A percentile compares a stretch with the other conserved stretches of the same genome.
These are phyloP conservation scores for Polytrichum formosum DNA, from an alignment of 225 moss, liverwort and hornwort species.

Conservation along the genomic window DNA sequence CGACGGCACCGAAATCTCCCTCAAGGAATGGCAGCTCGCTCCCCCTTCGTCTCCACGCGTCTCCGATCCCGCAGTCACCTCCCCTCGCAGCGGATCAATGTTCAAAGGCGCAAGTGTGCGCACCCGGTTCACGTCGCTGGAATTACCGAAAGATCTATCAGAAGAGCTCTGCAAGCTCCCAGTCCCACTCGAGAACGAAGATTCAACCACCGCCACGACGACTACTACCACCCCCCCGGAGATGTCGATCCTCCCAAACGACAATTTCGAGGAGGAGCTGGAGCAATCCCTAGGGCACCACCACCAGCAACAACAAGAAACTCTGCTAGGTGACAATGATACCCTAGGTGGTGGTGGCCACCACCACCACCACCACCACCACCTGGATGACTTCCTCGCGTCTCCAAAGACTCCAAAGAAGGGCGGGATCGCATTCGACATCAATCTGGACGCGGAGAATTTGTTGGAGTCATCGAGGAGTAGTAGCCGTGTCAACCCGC, in stretches of 20 bases:
- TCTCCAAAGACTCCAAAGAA: background rate
- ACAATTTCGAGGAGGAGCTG: too few species aligned
- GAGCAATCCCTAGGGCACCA: too few species aligned
- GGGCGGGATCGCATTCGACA: conserved; percentile 34
- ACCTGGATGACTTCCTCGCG: background rate
- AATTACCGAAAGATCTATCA: conserved; percentile 1
- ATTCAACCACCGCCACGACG: background rate
- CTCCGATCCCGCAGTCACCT: background rate
- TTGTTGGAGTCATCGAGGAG: conserved; percentile 4
- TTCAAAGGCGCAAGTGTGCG: conserved; percentile 42
- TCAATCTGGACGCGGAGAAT: conserved; percentile 7
- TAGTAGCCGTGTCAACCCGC: conserved; percentile 6
- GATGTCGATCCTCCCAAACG: too few species aligned
- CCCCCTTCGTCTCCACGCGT: conserved; percentile 1
- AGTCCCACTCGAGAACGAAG: background rate
- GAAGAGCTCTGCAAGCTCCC: background rate
- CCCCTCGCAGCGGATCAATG: conserved; percentile 27
- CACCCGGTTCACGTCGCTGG: conserved; percentile 39
- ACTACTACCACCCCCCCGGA: too few species aligned
- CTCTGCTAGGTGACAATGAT: background rate
- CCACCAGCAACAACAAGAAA: too few species aligned
- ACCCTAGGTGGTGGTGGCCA: background rate
- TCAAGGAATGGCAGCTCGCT: conserved; percentile 50
- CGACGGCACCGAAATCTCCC: conserved; percentile 43
- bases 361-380: background rate